Evolutionary conservation across 345 rosid genomes (phyloP), one percentile per base, ranked within the genome.

Genomic region (Bruguiera parviflora): DNA sequence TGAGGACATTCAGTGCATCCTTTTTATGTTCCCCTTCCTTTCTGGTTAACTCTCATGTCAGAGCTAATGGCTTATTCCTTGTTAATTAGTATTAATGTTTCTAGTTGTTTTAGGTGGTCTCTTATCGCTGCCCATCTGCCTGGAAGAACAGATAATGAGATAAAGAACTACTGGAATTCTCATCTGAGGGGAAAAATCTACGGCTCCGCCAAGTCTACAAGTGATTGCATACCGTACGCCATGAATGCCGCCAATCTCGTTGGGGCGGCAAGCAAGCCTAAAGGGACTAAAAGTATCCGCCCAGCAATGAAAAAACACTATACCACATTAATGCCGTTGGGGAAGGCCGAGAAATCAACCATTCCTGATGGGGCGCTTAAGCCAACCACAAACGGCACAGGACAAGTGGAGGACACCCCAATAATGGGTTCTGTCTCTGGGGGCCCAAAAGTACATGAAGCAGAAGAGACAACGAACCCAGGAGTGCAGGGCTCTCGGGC

Each of bases 141-240:
- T 31, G 95, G 96, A 73, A 75, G 96, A 73, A 88, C 98, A 24
- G 98, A 92, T 70, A 92, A 92, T 71, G 96, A 92, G 82, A 89
- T 92, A 28, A 92, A 92, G 81, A 92, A 92, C 71, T 86, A 88
- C 63, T 92, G 98, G 98, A 92, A 89, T 64, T 88, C 94, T 32
- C 95, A 90, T 72, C 79, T 89, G 24, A 84, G 92, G 73, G 74
- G 98, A 66, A 88, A 81, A 79, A 82, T 88, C 39, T 87, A 83
- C 61, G 58, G 80, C 60, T 80, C 84, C 76, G 72, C 67, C 13
- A 39, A 58, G 53, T 37, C 8, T 24, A 70, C 53, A 29, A 22
- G 18, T 6, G 53, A 46, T n/a, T 55, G 75, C 8, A 8, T 63
- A 37, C 29, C 70, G 1, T 52, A 24, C 3, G 53, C 47, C 53